phyloP scores from a whole-genome alignment of 2,329 filamentous ascomycete genomes.

The Monosporascus sp. region DNA sequence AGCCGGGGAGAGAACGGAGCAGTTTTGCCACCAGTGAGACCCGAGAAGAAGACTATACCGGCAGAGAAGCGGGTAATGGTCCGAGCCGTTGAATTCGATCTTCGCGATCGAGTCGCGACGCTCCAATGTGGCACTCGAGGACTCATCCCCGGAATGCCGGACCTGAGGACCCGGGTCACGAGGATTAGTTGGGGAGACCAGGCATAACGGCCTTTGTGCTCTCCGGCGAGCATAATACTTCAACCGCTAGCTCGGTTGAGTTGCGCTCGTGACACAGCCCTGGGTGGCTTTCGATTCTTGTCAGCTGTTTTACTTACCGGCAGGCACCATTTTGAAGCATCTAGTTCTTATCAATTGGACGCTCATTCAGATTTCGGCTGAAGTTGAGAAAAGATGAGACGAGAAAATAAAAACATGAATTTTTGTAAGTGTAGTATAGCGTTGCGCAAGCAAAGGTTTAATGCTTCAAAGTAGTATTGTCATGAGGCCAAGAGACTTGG shows the following conservation, averaged over 20 bases:
- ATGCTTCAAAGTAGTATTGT: too few species aligned
- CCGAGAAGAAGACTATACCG: constrained; percentile 33
- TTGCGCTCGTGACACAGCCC: too few species aligned
- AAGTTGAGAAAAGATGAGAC: background rate
- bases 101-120: constrained; percentile 43
- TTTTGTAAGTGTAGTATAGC: constrained; percentile 4
- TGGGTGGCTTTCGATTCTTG: too few species aligned
- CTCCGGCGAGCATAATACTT: background rate
- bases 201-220: constrained; percentile 17
- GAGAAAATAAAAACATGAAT: constrained; percentile 5
- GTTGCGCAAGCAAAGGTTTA: constrained; percentile 4
- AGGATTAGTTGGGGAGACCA: constrained; percentile 37
- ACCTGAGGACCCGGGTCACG: constrained; percentile 41
- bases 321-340: too few species aligned
- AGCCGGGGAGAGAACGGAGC: constrained; percentile 18
- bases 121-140: constrained; percentile 50
- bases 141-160: constrained; percentile 38
- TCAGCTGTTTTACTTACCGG: too few species aligned
- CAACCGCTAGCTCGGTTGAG: background rate
- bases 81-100: constrained; percentile 50
- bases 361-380: too few species aligned
- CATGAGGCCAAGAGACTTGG: too few species aligned
- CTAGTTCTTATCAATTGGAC: too few species aligned
- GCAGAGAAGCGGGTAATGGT: constrained; percentile 53
- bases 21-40: constrained; percentile 10